A percentile compares a stretch with the other conserved stretches of the same genome.
Conservation (phyloP, 192 early-diverging fungal species). For the Cladochytrium replicatum region DNA sequence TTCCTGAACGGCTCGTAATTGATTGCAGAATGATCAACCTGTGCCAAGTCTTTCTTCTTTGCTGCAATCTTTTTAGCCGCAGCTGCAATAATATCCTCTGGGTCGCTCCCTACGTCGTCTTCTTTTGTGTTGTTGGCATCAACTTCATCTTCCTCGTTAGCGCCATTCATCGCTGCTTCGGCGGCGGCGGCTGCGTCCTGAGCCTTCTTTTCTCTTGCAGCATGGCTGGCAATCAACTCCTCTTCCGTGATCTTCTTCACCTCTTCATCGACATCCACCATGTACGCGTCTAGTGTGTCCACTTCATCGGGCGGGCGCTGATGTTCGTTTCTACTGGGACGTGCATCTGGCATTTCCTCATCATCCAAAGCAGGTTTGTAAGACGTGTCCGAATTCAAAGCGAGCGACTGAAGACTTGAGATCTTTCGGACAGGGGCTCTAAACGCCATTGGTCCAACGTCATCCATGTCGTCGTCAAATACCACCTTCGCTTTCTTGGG, state of each 20-base stretch:
- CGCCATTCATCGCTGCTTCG: not conserved
- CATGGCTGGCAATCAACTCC: not conserved
- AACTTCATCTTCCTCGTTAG: conserved; percentile 6
- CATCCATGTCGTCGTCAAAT: no score
- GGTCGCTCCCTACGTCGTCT: conserved; percentile 12
- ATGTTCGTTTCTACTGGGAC: not conserved
- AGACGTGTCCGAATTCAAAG: no score
- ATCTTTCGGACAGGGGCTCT: no score
- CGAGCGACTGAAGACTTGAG: no score
- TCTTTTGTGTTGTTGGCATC: not conserved
- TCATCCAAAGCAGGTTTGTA: no score
- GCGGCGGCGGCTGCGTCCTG: not conserved
- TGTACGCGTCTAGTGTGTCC: conserved; percentile 66
- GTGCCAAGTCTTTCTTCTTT: conserved; percentile 83
- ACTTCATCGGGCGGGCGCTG: conserved; percentile 13
- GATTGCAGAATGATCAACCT: conserved; percentile 76
- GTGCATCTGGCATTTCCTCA: not conserved
- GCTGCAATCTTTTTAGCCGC: conserved; percentile 65
- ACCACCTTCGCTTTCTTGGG: no score
- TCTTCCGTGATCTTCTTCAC: conserved; percentile 41
- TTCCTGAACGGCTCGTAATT: conserved; percentile 82
- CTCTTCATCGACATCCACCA: conserved; percentile 71
- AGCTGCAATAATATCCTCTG: conserved; percentile 32
- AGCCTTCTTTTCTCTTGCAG: not conserved
- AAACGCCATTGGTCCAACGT: no score